These are phyloP conservation scores for Xerocomellus dryophilus DNA, from an alignment of 768 basidiomycete species.

Conservation along the genomic window DNA sequence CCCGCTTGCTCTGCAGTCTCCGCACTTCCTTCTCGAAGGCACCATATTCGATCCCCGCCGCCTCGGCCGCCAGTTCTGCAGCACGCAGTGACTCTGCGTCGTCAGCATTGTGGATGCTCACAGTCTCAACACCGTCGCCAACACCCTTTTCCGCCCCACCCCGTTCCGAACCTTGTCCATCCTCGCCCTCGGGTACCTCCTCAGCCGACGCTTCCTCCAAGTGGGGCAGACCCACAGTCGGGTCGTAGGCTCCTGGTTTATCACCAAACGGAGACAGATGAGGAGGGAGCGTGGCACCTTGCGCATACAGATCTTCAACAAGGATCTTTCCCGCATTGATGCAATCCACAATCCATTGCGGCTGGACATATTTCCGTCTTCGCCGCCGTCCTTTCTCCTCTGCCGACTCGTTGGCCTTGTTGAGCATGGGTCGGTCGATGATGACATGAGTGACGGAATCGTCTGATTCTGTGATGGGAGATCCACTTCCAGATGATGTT, in stretches of 20 bases:
- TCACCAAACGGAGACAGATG: conserved; percentile 96
- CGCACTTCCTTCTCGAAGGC: conserved; percentile 75
- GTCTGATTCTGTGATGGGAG: conserved; percentile 74
- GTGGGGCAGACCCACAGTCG: conserved; percentile 37
- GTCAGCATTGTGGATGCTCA: conserved; percentile 34
- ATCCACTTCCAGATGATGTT: conserved; percentile 73
- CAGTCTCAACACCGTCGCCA: conserved; percentile 26
- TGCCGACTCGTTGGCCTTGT: conserved; percentile 45
- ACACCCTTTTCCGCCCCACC: conserved; percentile 28
- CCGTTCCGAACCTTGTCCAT: conserved; percentile 23
- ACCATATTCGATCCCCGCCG: conserved; percentile 75
- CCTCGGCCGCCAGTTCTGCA: conserved; percentile 92
- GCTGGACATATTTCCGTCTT: conserved; percentile 86
- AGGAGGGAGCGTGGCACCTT: conserved; percentile 85
- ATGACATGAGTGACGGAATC: conserved; percentile 91
- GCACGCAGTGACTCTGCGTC: conserved; percentile 73
- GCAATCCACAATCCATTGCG: conserved; percentile 97
- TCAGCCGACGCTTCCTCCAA: conserved; percentile 27
- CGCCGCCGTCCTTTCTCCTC: conserved; percentile 60
- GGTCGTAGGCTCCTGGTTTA: conserved; percentile 72
- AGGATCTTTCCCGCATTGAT: conserved; percentile 85
- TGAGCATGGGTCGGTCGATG: conserved; percentile 78
- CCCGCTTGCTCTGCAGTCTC: conserved; percentile 48
- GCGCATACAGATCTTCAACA: conserved; percentile 80
- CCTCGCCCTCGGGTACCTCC: conserved; percentile 30